Evolutionary conservation across 257 asterid genomes (phyloP).

Genomic region (Solanum peruvianum): DNA sequence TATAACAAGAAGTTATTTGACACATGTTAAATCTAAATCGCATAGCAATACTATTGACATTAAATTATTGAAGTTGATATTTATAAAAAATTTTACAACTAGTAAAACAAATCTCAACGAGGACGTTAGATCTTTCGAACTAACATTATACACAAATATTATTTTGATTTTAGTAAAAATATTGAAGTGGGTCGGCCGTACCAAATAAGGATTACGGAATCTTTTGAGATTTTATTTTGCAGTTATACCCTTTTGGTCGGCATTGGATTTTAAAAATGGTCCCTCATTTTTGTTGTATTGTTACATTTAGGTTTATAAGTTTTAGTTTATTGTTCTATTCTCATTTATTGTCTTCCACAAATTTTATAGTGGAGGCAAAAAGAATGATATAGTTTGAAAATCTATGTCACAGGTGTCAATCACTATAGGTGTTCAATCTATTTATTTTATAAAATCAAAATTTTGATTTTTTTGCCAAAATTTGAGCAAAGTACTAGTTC

Average conservation of each 20-base stretch:
- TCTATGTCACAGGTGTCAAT: neutral
- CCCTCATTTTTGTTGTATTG: neutral
- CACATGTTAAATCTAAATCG: accelerated
- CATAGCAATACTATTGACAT: neutral
- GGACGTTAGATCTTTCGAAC: neutral
- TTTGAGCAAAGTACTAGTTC: neutral
- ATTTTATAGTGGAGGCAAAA: neutral
- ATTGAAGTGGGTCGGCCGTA: neutral
- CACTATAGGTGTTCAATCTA: neutral
- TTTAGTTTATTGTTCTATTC: neutral
- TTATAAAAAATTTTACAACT: accelerated
- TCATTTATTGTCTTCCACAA: neutral
- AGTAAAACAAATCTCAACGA: neutral
- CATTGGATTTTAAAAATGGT: neutral
- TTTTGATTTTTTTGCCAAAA: neutral
- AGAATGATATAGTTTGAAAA: neutral
- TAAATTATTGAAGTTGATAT: neutral
- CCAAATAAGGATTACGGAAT: neutral
- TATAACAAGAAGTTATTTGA: neutral
- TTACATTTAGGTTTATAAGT: neutral
- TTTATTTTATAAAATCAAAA: neutral
- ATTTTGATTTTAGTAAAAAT: neutral
- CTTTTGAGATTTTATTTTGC: neutral
- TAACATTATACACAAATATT: no score
- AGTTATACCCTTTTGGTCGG: neutral